phyloP scores from a whole-genome alignment of 2,329 filamentous ascomycete genomes.

The Polychaeton citri region DNA sequence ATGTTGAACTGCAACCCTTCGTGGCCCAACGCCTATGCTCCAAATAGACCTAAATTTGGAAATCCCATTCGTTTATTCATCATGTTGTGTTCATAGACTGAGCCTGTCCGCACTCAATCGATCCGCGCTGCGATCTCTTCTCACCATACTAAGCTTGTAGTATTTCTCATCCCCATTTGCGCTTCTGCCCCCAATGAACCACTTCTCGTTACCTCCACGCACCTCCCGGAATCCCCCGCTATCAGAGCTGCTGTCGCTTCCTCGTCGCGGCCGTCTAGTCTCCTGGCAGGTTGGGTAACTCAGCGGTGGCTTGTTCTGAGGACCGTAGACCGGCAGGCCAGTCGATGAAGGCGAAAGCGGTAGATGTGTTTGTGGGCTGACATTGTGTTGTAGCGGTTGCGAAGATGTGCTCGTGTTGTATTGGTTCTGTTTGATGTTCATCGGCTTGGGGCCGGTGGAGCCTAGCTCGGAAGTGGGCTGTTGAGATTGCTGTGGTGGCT shows the following conservation, averaged over 20 bases:
- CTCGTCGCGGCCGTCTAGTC: slow-evolving; percentile 29
- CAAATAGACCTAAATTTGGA: too few species aligned
- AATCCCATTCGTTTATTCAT: too few species aligned
- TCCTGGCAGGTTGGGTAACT: slow-evolving; percentile 21
- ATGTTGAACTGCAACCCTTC: too few species aligned
- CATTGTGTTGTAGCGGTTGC: slow-evolving; percentile 25
- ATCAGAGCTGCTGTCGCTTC: slow-evolving; percentile 62
- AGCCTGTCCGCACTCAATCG: slow-evolving; percentile 61
- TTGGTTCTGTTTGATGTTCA: slow-evolving; percentile 31
- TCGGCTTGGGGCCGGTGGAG: slow-evolving; percentile 30
- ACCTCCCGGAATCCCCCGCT: slow-evolving; percentile 64
- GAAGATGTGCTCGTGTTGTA: slow-evolving; percentile 13
- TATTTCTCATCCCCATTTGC: slow-evolving; percentile 67
- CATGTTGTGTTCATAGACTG: slow-evolving; percentile 60
- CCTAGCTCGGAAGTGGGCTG: slow-evolving; percentile 14
- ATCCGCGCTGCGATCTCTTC: slow-evolving; percentile 59
- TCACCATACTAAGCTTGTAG: slow-evolving; percentile 67
- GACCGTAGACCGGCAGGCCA: slow-evolving; percentile 19
- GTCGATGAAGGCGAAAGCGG: slow-evolving; percentile 23
- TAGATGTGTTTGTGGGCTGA: slow-evolving; percentile 23
- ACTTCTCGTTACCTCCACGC: slow-evolving; percentile 62
- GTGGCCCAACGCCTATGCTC: too few species aligned
- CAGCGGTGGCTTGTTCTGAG: slow-evolving; percentile 19
- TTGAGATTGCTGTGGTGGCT: slow-evolving; percentile 3
- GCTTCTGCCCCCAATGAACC: slow-evolving; percentile 69